phyloP scores from a whole-genome alignment of 2,329 filamentous ascomycete genomes.

The Cladosporium sp. region DNA sequence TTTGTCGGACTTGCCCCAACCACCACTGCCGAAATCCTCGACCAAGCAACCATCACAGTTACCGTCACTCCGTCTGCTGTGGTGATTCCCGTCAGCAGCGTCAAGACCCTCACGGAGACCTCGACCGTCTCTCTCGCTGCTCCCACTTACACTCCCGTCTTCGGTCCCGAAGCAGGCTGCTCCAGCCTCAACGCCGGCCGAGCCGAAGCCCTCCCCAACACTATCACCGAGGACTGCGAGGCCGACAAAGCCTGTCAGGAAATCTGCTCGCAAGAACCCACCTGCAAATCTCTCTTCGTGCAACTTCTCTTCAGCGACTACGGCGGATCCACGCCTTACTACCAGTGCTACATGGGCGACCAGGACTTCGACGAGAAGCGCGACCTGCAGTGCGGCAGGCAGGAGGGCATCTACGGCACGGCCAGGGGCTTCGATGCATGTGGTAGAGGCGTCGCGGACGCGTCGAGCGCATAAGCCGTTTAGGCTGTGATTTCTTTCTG shows the following conservation, averaged over 20 bases:
- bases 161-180: constrained; percentile 20
- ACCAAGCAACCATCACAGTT: constrained; percentile 14
- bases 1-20: constrained; percentile 14
- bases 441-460: constrained; percentile 1
- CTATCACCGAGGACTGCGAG: constrained; percentile 12
- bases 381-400: constrained; percentile 16
- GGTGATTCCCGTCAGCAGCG: constrained; percentile 15
- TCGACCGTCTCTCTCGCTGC: constrained; percentile 20
- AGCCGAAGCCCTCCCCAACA: constrained; percentile 10
- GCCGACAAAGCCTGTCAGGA: constrained; percentile 15
- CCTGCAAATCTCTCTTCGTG: constrained; percentile 16
- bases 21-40: constrained; percentile 15
- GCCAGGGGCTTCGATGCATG: constrained; percentile 16
- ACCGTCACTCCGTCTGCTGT: constrained; percentile 10
- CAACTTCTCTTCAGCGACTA: constrained; percentile 17
- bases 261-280: constrained; percentile 14
- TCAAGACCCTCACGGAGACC: constrained; percentile 14
- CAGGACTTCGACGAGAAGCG: constrained; percentile 10
- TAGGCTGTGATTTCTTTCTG: neutral
- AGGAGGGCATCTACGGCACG: constrained; percentile 14
- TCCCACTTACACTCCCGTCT: constrained; percentile 24
- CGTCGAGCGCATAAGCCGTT: neutral
- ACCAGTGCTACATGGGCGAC: constrained; percentile 14
- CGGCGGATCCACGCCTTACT: constrained; percentile 11
- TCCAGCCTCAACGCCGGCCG: constrained; percentile 3